Conservation (phyloP, 176 grass and related monocot species). For the Chrysopogon serrulatus region DNA sequence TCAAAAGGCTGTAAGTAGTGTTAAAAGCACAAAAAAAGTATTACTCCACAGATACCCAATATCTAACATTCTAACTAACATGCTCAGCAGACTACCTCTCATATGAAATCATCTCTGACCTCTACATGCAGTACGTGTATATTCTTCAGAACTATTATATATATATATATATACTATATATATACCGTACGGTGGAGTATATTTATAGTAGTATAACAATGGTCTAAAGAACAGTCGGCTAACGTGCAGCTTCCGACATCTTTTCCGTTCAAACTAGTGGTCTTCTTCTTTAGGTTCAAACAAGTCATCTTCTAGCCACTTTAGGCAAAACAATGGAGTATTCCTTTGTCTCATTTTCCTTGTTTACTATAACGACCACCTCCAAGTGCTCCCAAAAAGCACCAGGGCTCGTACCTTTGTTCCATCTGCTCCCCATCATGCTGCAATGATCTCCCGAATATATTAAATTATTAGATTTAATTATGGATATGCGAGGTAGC, state of each 20-base stretch:
- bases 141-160: background rate
- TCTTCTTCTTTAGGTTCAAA: slow-evolving; percentile 27
- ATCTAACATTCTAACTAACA: background rate
- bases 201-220: background rate
- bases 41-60: background rate
- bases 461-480: slow-evolving; percentile 24
- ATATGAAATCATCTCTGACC: background rate
- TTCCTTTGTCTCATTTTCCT: slow-evolving; percentile 60
- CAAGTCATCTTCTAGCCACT: slow-evolving; percentile 33
- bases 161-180: background rate
- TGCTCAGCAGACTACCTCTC: background rate
- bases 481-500: slow-evolving; percentile 28
- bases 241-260: slow-evolving; percentile 23
- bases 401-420: slow-evolving; percentile 65
- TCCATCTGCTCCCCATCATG: slow-evolving; percentile 77
- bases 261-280: slow-evolving; percentile 35
- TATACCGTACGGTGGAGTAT: background rate
- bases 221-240: background rate
- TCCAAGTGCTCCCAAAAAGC: slow-evolving; percentile 91
- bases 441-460: slow-evolving; percentile 55
- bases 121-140: background rate
- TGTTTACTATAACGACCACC: slow-evolving; percentile 55
- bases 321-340: slow-evolving; percentile 54
- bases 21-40: background rate
- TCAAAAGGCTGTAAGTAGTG: background rate